Evolutionary conservation across 1,139 yeast genomes (phyloP).

Genomic region (Lodderomyces beijingensis): DNA sequence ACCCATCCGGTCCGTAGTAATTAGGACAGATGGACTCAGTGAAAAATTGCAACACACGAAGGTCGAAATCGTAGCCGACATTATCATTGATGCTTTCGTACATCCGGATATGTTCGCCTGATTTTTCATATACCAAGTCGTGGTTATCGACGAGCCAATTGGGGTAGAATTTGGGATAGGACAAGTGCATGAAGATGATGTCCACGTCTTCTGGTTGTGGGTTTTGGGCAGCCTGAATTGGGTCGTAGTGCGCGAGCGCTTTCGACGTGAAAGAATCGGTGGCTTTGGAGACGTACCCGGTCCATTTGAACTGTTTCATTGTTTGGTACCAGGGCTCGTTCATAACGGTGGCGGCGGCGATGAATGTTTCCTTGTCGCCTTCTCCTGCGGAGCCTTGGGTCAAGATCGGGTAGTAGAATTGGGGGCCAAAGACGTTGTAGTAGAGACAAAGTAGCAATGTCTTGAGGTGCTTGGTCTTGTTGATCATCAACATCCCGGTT

Average conservation of each 20-base stretch:
- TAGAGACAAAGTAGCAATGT: constrained; percentile 52
- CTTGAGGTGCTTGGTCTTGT: constrained; percentile 47
- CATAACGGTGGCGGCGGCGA: constrained; percentile 57
- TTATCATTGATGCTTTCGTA: constrained; percentile 37
- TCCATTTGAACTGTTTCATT: constrained; percentile 43
- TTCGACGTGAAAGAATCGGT: constrained; percentile 42
- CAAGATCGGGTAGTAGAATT: constrained; percentile 54
- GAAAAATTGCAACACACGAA: constrained; percentile 34
- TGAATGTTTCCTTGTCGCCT: constrained; percentile 68
- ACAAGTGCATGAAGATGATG: constrained; percentile 52
- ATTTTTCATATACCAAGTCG: constrained; percentile 37
- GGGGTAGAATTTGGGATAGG: constrained; percentile 63
- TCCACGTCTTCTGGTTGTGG: constrained; percentile 13
- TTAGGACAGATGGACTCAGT: constrained; percentile 37
- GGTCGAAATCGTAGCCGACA: constrained; percentile 52
- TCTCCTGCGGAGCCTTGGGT: constrained; percentile 71
- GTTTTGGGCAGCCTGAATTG: constrained; percentile 24
- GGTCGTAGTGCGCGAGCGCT: constrained; percentile 61
- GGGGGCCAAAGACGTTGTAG: constrained; percentile 59
- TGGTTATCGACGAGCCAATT: constrained; percentile 42
- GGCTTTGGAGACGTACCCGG: constrained; percentile 45
- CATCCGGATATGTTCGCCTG: constrained; percentile 43
- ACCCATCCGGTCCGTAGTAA: constrained; percentile 29
- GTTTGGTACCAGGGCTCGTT: constrained; percentile 52
- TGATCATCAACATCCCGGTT: constrained; percentile 57